These are phyloP conservation scores for Fusarium camptoceras DNA, from an alignment of 2,329 filamentous ascomycete genomes.

Conservation along the genomic window DNA sequence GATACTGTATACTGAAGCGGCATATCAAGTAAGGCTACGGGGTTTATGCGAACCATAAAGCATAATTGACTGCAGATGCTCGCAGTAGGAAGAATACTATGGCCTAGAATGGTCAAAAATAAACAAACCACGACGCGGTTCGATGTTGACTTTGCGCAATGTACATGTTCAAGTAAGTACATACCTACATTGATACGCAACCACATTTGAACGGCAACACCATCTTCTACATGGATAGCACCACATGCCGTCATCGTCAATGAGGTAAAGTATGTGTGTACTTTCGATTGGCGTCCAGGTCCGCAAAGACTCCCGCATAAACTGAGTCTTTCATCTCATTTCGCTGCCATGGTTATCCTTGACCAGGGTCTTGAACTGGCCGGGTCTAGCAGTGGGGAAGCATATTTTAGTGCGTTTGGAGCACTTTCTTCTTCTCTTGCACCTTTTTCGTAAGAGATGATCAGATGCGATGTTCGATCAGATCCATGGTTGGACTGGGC, in stretches of 20 bases:
- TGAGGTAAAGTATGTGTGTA: neutral
- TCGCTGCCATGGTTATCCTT: slow-evolving; percentile 33
- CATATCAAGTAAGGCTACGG: slow-evolving; percentile 17
- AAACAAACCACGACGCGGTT: slow-evolving; percentile 25
- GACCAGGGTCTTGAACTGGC: slow-evolving; percentile 26
- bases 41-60: slow-evolving; percentile 29
- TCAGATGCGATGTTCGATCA: slow-evolving; percentile 11
- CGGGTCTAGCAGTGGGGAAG: slow-evolving; percentile 1
- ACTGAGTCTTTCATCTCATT: slow-evolving; percentile 38
- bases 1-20: neutral
- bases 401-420: slow-evolving; percentile 1
- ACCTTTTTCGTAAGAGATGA: slow-evolving; percentile 17
- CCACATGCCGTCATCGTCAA: slow-evolving; percentile 33
- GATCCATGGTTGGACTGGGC: slow-evolving; percentile 19
- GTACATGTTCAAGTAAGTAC: neutral
- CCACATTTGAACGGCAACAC: slow-evolving; percentile 1
- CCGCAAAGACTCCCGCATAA: slow-evolving; percentile 33
- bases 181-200: neutral
- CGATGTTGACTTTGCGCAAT: slow-evolving; percentile 26
- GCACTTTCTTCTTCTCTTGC: slow-evolving; percentile 5
- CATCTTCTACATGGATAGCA: slow-evolving; percentile 1
- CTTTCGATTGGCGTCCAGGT: neutral
- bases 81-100: slow-evolving; percentile 4
- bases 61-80: slow-evolving; percentile 19
- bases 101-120: slow-evolving; percentile 15